Conservation (phyloP, 768 basidiomycete species). For the Suillus alpinus region DNA sequence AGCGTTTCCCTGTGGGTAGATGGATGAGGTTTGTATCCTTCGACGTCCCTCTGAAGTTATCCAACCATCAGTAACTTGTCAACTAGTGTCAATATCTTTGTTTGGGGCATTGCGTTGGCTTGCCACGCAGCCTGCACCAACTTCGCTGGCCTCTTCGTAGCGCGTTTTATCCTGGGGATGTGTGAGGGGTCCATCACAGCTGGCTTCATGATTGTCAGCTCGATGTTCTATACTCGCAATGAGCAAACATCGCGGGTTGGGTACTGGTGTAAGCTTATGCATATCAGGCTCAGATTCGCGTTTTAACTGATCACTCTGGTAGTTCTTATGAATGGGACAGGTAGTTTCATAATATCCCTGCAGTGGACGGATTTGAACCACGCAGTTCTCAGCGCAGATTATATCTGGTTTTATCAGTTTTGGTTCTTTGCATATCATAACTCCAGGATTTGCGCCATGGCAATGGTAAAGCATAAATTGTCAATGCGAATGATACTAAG, state of each 20-base stretch:
- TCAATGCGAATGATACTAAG: constrained; percentile 3
- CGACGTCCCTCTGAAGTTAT: neutral
- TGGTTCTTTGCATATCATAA: constrained; percentile 61
- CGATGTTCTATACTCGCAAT: constrained; percentile 74
- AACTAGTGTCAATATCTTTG: constrained; percentile 57
- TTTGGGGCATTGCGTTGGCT: constrained; percentile 62
- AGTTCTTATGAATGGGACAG: constrained; percentile 78
- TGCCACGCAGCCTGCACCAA: constrained; percentile 70
- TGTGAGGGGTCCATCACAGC: constrained; percentile 74
- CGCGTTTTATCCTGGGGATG: constrained; percentile 64
- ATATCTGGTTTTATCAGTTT: constrained; percentile 69
- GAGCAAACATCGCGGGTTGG: constrained; percentile 71
- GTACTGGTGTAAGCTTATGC: constrained; percentile 63
- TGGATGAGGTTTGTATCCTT: constrained; percentile 64
- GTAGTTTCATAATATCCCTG: constrained; percentile 25
- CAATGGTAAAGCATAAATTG: constrained; percentile 50
- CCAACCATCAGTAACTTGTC: neutral
- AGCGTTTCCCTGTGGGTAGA: constrained; percentile 72
- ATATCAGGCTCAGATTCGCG: neutral
- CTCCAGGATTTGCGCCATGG: constrained; percentile 60
- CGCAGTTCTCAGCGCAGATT: constrained; percentile 51
- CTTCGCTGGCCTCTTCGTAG: constrained; percentile 62
- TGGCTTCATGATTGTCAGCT: constrained; percentile 72
- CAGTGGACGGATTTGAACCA: neutral
- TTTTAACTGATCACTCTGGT: neutral